Base-by-base conservation (phyloP, 1,284 basidiomycete species). In the Abortiporus biennis region DNA sequence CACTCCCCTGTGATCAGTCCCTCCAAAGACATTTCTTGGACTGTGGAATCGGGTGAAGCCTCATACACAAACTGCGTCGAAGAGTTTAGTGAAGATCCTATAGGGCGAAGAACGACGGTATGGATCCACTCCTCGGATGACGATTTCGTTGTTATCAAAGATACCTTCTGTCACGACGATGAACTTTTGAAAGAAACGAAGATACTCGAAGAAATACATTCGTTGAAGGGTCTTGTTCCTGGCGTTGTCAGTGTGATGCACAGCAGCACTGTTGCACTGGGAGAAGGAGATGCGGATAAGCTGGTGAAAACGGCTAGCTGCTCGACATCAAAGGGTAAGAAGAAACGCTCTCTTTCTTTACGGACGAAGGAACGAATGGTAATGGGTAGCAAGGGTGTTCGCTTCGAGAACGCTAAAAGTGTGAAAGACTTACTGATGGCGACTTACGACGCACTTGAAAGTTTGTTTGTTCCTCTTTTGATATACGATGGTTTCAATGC, bases 191-290 rank as follows among this genome's bases (percentile, higher is more conserved):
- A 44, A 8, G 46, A 47, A 20, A 34, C n/a, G 5, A 15, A 15
- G 11, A 17, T 43, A 2, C 9, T 47, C 12, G 22, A 37, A 3
- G 16, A 21, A 3, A 37, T 44, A 13, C 46, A 47, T 30, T 23
- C 4, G 3, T n/a, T n/a, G n/a, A 27, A 41, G 2, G 46, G 46
- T 2, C 36, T 37, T n/a, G 15, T 44, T 2, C 46, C 46, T 3
- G 46, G 46, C 1, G 46, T 47, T 12, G 42, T 47, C 15, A 42
- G 46, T 8, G 11, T 40, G 13, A 31, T 23, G 21, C 36, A 17
- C 23, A 11, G 11, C 19, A 21, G 21, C 5, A 11, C 9, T 11
- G 16, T 23, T 37, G 24, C 15, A 6, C n/a, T n/a, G n/a, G n/a
- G n/a, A n/a, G 11, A 6, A 6, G 16, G 21, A 13, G 15, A 17